phyloP scores from a whole-genome alignment of 352 stramenopile species.

The Globisporangium heterothallicum region DNA sequence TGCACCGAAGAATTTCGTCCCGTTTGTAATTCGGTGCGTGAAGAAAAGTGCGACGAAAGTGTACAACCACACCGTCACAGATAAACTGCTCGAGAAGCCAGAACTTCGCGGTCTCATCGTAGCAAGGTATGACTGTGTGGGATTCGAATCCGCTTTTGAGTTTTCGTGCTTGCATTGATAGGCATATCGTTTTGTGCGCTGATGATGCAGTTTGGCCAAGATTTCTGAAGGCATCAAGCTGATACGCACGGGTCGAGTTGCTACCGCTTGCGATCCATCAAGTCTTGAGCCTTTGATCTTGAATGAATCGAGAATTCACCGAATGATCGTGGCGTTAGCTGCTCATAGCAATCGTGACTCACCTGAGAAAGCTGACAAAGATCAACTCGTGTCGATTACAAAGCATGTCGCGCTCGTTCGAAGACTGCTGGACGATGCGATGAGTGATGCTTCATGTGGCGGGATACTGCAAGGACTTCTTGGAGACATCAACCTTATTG shows the following conservation, averaged over 20 bases:
- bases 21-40: slow-evolving; percentile 31
- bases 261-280: slow-evolving; percentile 9
- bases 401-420: slow-evolving; percentile 24
- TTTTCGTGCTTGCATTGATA: background rate
- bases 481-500: slow-evolving; percentile 52
- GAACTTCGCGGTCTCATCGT: slow-evolving; percentile 32
- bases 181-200: slow-evolving; percentile 15
- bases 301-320: slow-evolving; percentile 37
- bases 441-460: slow-evolving; percentile 16
- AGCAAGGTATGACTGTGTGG: slow-evolving; percentile 21
- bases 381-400: slow-evolving; percentile 15
- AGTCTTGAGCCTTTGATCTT: slow-evolving; percentile 25
- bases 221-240: slow-evolving; percentile 1
- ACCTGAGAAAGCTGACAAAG: background rate
- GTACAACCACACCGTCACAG: slow-evolving; percentile 33
- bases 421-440: slow-evolving; percentile 36
- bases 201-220: slow-evolving; percentile 23
- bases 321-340: slow-evolving; percentile 32
- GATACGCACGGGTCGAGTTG: background rate
- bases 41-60: slow-evolving; percentile 39
- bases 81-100: slow-evolving; percentile 15
- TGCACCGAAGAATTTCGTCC: slow-evolving; percentile 17
- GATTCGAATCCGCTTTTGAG: background rate
- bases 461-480: slow-evolving; percentile 33
- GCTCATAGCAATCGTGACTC: slow-evolving; percentile 9